phyloP scores from a whole-genome alignment of 345 rosid genomes.

The Eucalyptus curtisii region DNA sequence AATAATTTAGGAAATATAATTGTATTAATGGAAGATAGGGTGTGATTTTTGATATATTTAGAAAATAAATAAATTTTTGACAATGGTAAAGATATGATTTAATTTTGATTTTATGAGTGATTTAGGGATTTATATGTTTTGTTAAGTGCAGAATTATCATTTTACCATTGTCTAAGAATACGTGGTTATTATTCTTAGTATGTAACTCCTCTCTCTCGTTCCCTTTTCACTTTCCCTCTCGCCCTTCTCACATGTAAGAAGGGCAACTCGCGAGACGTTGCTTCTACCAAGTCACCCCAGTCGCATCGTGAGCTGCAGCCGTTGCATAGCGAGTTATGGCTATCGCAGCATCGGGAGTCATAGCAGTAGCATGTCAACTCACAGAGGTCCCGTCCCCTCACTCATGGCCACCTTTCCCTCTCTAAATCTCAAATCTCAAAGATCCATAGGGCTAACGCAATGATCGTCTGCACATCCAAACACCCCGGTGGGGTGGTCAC shows the following conservation, averaged over 20 bases:
- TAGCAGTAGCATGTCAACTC: background rate
- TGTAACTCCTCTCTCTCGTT: background rate
- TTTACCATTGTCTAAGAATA: too few species aligned
- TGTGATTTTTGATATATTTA: too few species aligned
- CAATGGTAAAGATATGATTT: too few species aligned
- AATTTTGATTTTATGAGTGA: too few species aligned
- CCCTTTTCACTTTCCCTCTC: background rate
- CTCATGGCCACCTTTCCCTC: background rate
- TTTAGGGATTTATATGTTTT: too few species aligned
- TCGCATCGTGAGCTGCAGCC: background rate
- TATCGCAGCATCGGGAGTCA: background rate
- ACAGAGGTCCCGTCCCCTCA: background rate
- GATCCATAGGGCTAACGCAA: background rate
- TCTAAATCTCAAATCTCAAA: background rate
- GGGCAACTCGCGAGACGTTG: background rate
- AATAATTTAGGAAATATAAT: too few species aligned
- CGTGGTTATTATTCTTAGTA: too few species aligned
- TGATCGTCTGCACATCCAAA: background rate
- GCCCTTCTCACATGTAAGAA: background rate
- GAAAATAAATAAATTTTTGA: too few species aligned
- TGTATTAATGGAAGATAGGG: too few species aligned
- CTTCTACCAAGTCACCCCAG: background rate
- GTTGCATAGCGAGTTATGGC: background rate
- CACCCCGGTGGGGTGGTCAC: background rate
- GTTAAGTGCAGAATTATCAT: too few species aligned